phyloP scores from a whole-genome alignment of 2,329 filamentous ascomycete genomes.

The Harringtonia lauricola region DNA sequence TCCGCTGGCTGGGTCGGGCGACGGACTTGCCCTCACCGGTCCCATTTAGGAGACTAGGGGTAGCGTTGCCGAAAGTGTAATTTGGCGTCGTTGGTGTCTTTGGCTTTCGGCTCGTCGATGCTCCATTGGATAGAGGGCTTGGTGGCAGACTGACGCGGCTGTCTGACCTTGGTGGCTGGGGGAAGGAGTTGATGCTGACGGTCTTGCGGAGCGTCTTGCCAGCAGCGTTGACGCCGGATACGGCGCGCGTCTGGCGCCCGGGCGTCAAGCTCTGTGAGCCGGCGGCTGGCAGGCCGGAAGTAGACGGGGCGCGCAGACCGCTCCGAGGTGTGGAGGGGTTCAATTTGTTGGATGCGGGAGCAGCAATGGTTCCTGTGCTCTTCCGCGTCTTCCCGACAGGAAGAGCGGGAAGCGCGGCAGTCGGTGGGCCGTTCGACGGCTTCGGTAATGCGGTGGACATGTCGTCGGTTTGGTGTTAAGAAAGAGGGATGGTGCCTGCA shows the following conservation, averaged over 20 bases:
- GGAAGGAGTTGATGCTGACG: slow-evolving; percentile 89
- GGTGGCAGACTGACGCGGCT: slow-evolving; percentile 51
- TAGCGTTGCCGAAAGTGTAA: slow-evolving; percentile 36
- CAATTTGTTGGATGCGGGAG: slow-evolving; percentile 37
- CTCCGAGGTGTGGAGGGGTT: slow-evolving; percentile 39
- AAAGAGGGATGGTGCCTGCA: no score
- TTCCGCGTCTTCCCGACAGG: slow-evolving; percentile 64
- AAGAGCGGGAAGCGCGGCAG: slow-evolving; percentile 60
- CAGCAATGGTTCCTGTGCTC: slow-evolving; percentile 39
- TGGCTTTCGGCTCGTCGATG: slow-evolving; percentile 36
- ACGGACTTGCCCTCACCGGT: slow-evolving; percentile 69
- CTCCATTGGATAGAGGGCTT: slow-evolving; percentile 45
- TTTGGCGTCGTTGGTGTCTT: slow-evolving; percentile 45
- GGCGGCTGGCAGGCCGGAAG: slow-evolving; percentile 12
- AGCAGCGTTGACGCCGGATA: slow-evolving; percentile 43
- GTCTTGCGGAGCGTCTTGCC: slow-evolving; percentile 72
- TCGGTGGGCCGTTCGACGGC: slow-evolving; percentile 59
- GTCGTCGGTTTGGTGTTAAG: slow-evolving; percentile 3
- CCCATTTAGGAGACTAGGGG: slow-evolving; percentile 69
- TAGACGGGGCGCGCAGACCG: slow-evolving; percentile 11
- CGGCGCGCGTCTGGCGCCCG: slow-evolving; percentile 44
- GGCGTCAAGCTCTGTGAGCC: slow-evolving; percentile 40
- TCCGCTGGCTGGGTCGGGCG: slow-evolving; percentile 48
- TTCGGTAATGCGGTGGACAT: slow-evolving; percentile 56
- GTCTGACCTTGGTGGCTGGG: slow-evolving; percentile 68